These are phyloP conservation scores for Setomelanomma holmii DNA, from an alignment of 2,329 filamentous ascomycete genomes.

Conservation along the genomic window DNA sequence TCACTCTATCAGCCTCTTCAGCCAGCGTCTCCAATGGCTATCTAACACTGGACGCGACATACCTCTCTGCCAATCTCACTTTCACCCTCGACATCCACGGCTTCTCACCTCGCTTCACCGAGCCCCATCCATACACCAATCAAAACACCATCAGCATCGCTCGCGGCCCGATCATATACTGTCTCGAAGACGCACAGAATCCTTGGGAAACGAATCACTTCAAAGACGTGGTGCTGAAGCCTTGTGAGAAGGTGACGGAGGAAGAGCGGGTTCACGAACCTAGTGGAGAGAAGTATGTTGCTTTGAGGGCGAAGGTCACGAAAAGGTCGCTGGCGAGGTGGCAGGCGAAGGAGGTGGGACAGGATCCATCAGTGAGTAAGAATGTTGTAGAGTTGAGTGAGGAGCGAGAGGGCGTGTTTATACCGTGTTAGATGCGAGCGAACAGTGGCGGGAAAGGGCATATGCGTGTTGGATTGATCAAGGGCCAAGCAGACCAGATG, in stretches of 20 bases:
- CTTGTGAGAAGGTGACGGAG: slow-evolving; percentile 2
- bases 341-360: neutral
- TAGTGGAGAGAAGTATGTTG: slow-evolving; percentile 9
- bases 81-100: slow-evolving; percentile 55
- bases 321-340: slow-evolving; percentile 6
- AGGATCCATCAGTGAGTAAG: neutral
- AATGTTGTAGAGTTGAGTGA: neutral
- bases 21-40: neutral
- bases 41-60: neutral
- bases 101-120: slow-evolving; percentile 58
- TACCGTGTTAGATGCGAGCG: slow-evolving; percentile 15
- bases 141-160: slow-evolving; percentile 58
- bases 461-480: slow-evolving; percentile 13
- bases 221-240: slow-evolving; percentile 9
- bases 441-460: slow-evolving; percentile 15
- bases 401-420: slow-evolving; percentile 9
- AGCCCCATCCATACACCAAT: slow-evolving; percentile 64
- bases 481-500: too few species aligned
- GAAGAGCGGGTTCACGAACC: slow-evolving; percentile 1
- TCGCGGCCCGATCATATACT: slow-evolving; percentile 15
- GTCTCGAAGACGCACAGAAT: slow-evolving; percentile 13
- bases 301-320: slow-evolving; percentile 5
- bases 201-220: slow-evolving; percentile 15
- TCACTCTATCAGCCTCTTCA: neutral
- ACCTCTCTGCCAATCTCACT: slow-evolving; percentile 18